Percentiles rank a stretch among this genome's conserved stretches.
These are phyloP conservation scores for Bromus sterilis DNA, from an alignment of 176 grass and related monocot species.

Conservation along the genomic window DNA sequence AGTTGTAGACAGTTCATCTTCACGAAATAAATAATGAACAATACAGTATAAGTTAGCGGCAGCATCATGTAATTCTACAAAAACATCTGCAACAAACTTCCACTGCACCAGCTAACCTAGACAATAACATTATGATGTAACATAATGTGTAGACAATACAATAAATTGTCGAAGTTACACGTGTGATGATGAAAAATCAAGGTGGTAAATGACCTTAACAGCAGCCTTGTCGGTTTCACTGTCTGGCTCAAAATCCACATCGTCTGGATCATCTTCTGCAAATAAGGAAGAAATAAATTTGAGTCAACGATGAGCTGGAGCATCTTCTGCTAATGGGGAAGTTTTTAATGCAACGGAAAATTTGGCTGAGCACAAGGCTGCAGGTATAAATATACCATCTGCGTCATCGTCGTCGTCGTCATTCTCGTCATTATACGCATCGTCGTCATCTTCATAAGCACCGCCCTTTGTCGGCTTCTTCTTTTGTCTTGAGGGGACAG, in stretches of 20 bases:
- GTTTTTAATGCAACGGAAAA: neutral
- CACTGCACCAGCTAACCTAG: constrained; percentile 6
- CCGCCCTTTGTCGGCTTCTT: constrained; percentile 45
- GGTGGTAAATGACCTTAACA: constrained; percentile 54
- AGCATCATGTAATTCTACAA: neutral
- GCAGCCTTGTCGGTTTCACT: constrained; percentile 68
- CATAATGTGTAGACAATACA: constrained; percentile 20
- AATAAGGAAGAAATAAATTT: constrained; percentile 26
- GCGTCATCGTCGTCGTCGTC: constrained; percentile 41
- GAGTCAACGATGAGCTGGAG: neutral
- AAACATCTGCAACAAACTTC: neutral
- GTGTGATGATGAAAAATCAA: neutral
- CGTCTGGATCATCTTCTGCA: constrained; percentile 95
- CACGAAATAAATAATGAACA: neutral
- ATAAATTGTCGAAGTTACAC: constrained; percentile 2
- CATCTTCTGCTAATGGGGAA: constrained; percentile 1
- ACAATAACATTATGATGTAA: constrained; percentile 4
- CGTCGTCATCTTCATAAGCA: constrained; percentile 45
- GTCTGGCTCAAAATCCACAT: constrained; percentile 98
- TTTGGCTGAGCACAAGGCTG: neutral
- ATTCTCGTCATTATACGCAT: constrained; percentile 42
- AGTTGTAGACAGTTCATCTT: neutral
- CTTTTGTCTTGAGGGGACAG: constrained; percentile 45
- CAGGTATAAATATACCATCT: constrained; percentile 30
- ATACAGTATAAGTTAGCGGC: neutral